Evolutionary conservation across 371 early-diverging fungal species (phyloP).

Genomic region (Parasitella parasitica): DNA sequence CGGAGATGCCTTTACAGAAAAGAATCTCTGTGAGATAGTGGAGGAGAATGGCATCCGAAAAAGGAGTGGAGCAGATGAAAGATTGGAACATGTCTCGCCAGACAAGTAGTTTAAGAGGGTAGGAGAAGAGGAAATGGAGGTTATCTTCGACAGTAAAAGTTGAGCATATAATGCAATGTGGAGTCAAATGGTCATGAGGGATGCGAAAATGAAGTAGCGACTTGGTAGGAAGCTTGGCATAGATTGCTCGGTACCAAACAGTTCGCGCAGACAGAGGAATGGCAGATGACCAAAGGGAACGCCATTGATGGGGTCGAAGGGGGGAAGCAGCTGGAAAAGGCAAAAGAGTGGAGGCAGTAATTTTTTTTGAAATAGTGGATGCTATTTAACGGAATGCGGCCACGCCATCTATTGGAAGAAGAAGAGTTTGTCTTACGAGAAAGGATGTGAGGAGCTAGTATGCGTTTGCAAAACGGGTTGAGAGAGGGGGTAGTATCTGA

Average conservation of each 20-base stretch:
- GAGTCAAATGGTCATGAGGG: neutral
- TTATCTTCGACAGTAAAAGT: neutral
- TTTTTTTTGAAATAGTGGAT: too few relatives aligned
- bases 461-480: too few relatives aligned
- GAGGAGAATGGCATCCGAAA: neutral
- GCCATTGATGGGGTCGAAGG: neutral
- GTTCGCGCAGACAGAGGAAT: neutral
- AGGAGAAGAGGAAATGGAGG: neutral
- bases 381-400: too few relatives aligned
- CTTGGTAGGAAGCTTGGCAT: neutral
- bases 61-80: neutral
- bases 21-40: too few relatives aligned
- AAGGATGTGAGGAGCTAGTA: too few relatives aligned
- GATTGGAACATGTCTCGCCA: neutral
- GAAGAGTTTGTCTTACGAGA: too few relatives aligned
- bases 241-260: neutral
- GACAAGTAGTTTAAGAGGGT: neutral
- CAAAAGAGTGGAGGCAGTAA: too few relatives aligned
- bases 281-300: neutral
- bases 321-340: too few relatives aligned
- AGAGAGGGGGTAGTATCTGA: too few relatives aligned
- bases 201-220: neutral
- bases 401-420: too few relatives aligned
- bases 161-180: neutral
- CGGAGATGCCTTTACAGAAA: too few relatives aligned